These are phyloP conservation scores for Lonicera japonica DNA, from an alignment of 129 eudicot species.

Conservation along the genomic window DNA sequence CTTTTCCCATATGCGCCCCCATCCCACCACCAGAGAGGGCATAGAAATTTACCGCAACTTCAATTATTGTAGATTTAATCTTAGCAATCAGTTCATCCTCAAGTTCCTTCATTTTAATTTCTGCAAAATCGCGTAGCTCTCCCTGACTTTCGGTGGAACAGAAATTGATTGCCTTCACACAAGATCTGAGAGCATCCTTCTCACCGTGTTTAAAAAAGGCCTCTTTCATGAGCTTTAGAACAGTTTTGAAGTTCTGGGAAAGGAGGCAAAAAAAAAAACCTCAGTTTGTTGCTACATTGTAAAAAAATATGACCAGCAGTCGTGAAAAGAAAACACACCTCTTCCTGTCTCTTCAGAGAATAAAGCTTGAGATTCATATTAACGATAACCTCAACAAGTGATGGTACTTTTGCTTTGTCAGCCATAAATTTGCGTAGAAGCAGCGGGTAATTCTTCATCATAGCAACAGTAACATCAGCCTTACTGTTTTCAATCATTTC, in stretches of 20 bases:
- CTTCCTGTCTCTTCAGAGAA: slow-evolving; percentile 91
- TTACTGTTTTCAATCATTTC: slow-evolving; percentile 59
- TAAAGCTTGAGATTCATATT: slow-evolving; percentile 88
- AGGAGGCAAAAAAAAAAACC: neutral
- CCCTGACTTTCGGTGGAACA: slow-evolving; percentile 75
- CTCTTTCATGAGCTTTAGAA: slow-evolving; percentile 66
- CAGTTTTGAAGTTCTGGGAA: slow-evolving; percentile 64
- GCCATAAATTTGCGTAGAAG: slow-evolving; percentile 90
- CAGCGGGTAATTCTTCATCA: slow-evolving; percentile 91
- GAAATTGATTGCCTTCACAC: slow-evolving; percentile 74
- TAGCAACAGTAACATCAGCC: slow-evolving; percentile 59
- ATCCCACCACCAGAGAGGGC: neutral
- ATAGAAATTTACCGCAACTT: slow-evolving; percentile 56
- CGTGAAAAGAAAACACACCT: slow-evolving; percentile 35
- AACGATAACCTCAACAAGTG: slow-evolving; percentile 60
- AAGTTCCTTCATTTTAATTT: slow-evolving; percentile 67
- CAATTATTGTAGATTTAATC: slow-evolving; percentile 75
- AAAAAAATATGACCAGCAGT: neutral
- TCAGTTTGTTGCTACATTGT: neutral
- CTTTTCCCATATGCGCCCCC: neutral
- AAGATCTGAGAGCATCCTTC: slow-evolving; percentile 85
- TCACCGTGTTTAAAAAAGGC: slow-evolving; percentile 95
- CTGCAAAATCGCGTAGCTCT: slow-evolving; percentile 82
- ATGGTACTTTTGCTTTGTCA: slow-evolving; percentile 83
- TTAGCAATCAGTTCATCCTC: slow-evolving; percentile 73